These are phyloP conservation scores for Geranium incanum DNA, from an alignment of 441 rosid genomes.

Conservation along the genomic window DNA sequence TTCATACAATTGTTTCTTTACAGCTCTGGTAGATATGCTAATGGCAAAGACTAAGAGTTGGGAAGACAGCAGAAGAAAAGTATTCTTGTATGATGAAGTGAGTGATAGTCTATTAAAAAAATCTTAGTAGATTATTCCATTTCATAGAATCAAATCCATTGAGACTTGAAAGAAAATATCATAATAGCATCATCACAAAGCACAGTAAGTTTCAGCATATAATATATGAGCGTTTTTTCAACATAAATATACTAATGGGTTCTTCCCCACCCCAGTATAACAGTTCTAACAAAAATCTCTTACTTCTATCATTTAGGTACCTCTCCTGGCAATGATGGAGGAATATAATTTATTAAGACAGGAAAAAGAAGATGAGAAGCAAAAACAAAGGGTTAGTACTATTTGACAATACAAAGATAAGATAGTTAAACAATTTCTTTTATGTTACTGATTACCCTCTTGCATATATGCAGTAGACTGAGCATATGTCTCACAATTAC, in stretches of 20 bases:
- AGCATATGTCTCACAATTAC: background rate
- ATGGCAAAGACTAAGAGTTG: slow-evolving; percentile 64
- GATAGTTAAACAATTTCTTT: background rate
- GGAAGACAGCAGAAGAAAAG: slow-evolving; percentile 81
- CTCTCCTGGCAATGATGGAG: slow-evolving; percentile 75
- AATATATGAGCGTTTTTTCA: background rate
- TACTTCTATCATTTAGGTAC: slow-evolving; percentile 41
- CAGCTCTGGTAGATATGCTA: slow-evolving; percentile 72
- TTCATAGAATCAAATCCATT: background rate
- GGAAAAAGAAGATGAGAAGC: slow-evolving; percentile 79
- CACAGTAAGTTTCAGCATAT: background rate
- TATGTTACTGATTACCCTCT: too few relatives aligned
- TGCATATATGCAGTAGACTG: background rate
- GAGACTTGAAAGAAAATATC: background rate
- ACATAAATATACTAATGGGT: background rate
- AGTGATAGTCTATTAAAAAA: slow-evolving; percentile 15
- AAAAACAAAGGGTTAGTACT: slow-evolving; percentile 57
- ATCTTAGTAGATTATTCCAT: background rate
- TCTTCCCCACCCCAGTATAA: background rate
- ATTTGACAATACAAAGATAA: slow-evolving; percentile 14
- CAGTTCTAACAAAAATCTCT: background rate
- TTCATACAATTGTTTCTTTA: slow-evolving; percentile 19
- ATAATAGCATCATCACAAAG: background rate
- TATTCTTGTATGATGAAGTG: slow-evolving; percentile 86
- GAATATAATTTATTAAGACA: slow-evolving; percentile 56